Conservation (phyloP, 2,329 filamentous ascomycete genomes). For the Helicocarpus griseus region DNA sequence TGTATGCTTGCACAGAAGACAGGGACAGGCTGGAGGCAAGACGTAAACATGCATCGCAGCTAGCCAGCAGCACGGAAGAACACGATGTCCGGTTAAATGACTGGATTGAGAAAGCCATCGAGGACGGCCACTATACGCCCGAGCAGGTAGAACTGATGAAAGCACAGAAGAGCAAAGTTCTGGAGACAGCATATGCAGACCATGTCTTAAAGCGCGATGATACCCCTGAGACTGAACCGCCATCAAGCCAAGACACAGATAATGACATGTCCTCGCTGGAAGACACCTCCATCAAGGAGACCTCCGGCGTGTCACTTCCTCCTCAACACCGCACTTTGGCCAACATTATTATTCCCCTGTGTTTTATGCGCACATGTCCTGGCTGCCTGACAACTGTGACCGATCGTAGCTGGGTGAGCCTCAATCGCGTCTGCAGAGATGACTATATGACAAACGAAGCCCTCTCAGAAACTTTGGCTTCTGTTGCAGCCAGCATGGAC, state of each 20-base stretch:
- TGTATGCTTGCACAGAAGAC: conserved; percentile 66
- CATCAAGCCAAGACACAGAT: background rate
- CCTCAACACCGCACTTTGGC: background rate
- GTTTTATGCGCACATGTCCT: conserved; percentile 9
- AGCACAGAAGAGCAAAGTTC: conserved; percentile 30
- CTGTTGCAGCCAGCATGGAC: background rate
- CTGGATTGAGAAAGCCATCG: conserved; percentile 34
- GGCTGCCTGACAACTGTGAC: conserved; percentile 10
- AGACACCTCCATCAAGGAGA: background rate
- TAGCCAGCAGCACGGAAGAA: conserved; percentile 14
- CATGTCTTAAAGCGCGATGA: background rate
- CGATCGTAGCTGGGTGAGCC: conserved; percentile 38
- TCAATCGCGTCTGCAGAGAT: conserved; percentile 34
- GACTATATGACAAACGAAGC: conserved; percentile 6
- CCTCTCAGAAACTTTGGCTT: background rate
- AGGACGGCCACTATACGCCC: conserved; percentile 32
- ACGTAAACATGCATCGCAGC: conserved; percentile 18
- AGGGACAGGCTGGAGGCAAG: conserved; percentile 35
- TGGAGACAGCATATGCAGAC: conserved; percentile 12
- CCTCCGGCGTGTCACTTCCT: background rate
- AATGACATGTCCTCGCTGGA: background rate
- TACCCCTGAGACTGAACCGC: background rate
- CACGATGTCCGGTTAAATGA: conserved; percentile 22
- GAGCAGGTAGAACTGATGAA: conserved; percentile 33
- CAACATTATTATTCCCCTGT: conserved; percentile 5